phyloP scores from a whole-genome alignment of 2,329 filamentous ascomycete genomes.

The Alternaria novae-zelandiae region DNA sequence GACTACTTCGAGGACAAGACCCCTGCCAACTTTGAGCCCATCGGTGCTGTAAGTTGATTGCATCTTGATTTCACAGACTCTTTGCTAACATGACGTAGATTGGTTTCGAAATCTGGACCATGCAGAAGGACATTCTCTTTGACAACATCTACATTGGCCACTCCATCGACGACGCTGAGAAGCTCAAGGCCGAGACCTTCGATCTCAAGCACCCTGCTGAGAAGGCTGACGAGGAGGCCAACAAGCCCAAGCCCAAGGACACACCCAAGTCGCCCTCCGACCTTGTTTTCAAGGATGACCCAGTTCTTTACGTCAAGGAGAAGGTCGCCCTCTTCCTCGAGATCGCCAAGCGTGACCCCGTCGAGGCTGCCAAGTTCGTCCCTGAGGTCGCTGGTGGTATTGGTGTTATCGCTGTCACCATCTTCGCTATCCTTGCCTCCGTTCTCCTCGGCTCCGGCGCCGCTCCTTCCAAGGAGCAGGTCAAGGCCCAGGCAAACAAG shows the following conservation, averaged over 20 bases:
- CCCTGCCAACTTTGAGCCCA: constrained; percentile 95
- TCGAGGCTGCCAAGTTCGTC: constrained; percentile 85
- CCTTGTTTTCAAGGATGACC: constrained; percentile 90
- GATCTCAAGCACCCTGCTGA: constrained; percentile 86
- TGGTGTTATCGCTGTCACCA: constrained; percentile 70
- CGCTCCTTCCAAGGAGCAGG: constrained; percentile 67
- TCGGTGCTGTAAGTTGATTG: constrained; percentile 80
- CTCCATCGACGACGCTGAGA: constrained; percentile 89
- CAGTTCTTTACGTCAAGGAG: constrained; percentile 84
- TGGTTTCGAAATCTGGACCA: constrained; percentile 99
- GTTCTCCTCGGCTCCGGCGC: constrained; percentile 70
- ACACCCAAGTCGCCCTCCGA: constrained; percentile 74
- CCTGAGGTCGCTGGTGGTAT: constrained; percentile 88
- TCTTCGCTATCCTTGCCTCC: constrained; percentile 73
- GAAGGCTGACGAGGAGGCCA: constrained; percentile 77
- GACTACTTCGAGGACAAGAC: constrained; percentile 97
- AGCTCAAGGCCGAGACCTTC: constrained; percentile 88
- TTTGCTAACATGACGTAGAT: constrained; percentile 62
- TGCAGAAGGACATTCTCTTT: constrained; percentile 98
- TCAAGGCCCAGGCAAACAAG: constrained; percentile 75
- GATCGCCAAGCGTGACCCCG: constrained; percentile 80
- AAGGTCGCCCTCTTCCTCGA: constrained; percentile 91
- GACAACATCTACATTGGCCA: constrained; percentile 99
- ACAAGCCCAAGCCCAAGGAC: constrained; percentile 74
- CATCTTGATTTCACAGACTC: neutral